These are phyloP conservation scores for Cladosporium oxysporum DNA, from an alignment of 2,329 filamentous ascomycete genomes.

Conservation along the genomic window DNA sequence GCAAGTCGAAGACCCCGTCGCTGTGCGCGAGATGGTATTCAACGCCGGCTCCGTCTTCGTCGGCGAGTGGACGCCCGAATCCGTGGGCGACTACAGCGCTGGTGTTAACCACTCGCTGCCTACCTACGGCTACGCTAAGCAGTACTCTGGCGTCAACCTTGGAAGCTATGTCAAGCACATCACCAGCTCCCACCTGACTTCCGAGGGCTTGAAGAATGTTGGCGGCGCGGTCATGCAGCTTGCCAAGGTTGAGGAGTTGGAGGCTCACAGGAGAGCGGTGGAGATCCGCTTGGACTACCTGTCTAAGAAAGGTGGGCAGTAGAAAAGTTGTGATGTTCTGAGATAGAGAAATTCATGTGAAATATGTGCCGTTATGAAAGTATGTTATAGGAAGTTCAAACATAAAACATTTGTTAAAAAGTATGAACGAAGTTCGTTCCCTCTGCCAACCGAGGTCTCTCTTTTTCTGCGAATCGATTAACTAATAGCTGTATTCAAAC, in stretches of 20 bases:
- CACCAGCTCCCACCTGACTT: slow-evolving; percentile 86
- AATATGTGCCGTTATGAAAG: background rate
- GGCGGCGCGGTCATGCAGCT: slow-evolving; percentile 91
- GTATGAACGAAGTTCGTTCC: too few species aligned
- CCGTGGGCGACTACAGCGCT: slow-evolving; percentile 95
- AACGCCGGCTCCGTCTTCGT: slow-evolving; percentile 97
- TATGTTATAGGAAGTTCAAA: background rate
- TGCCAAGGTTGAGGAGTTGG: slow-evolving; percentile 89
- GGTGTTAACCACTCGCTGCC: slow-evolving; percentile 97
- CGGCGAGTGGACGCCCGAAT: slow-evolving; percentile 94
- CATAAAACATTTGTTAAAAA: background rate
- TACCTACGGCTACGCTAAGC: slow-evolving; percentile 96
- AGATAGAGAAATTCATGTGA: background rate
- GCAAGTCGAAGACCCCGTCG: slow-evolving; percentile 76
- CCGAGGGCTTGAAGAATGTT: slow-evolving; percentile 81
- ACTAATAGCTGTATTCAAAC: background rate
- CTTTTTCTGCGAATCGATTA: background rate
- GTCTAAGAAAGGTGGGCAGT: slow-evolving; percentile 16
- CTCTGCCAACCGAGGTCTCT: too few species aligned
- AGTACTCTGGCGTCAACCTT: slow-evolving; percentile 96
- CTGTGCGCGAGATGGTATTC: slow-evolving; percentile 74
- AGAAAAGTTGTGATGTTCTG: background rate
- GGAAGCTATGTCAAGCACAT: slow-evolving; percentile 98
- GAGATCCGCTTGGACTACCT: slow-evolving; percentile 58
- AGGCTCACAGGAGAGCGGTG: slow-evolving; percentile 82